Conservation (phyloP, 1,139 yeast species). For the Nematodospora anomalae region DNA sequence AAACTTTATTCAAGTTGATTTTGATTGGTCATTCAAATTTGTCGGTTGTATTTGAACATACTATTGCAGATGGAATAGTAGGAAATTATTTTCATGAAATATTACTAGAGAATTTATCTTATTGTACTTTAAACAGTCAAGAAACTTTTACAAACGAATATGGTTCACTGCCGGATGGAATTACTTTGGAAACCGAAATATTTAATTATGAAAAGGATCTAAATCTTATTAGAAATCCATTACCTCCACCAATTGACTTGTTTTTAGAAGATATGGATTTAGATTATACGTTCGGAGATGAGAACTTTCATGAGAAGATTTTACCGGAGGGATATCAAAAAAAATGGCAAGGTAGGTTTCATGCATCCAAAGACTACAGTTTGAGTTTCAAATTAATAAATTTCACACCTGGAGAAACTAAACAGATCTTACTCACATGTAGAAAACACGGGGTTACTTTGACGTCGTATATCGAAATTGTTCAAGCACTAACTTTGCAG, state of each 20-base stretch:
- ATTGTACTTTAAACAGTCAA: conserved; percentile 12
- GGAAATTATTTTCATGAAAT: conserved; percentile 40
- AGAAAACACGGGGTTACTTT: conserved; percentile 33
- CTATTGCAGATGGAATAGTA: conserved; percentile 45
- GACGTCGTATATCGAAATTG: conserved; percentile 34
- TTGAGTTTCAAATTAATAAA: conserved; percentile 35
- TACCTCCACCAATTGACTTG: conserved; percentile 39
- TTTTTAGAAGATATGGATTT: conserved; percentile 25
- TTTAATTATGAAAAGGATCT: conserved; percentile 25
- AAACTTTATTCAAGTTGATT: conserved; percentile 35
- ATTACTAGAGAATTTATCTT: conserved; percentile 30
- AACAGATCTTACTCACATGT: conserved; percentile 28
- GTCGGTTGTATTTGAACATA: conserved; percentile 38
- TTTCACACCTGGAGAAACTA: conserved; percentile 26
- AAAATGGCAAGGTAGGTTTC: conserved; percentile 38
- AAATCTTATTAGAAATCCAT: conserved; percentile 23
- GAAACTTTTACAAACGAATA: conserved; percentile 14
- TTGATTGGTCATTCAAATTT: conserved; percentile 26
- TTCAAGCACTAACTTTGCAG: conserved; percentile 28
- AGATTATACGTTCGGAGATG: conserved; percentile 28
- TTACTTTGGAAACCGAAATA: conserved; percentile 10
- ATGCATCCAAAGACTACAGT: conserved; percentile 19
- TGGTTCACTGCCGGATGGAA: conserved; percentile 13
- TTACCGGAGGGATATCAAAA: conserved; percentile 24
- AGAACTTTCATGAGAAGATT: conserved; percentile 23